Conservation (phyloP, 116 monocot species). For the Zostera marina region DNA sequence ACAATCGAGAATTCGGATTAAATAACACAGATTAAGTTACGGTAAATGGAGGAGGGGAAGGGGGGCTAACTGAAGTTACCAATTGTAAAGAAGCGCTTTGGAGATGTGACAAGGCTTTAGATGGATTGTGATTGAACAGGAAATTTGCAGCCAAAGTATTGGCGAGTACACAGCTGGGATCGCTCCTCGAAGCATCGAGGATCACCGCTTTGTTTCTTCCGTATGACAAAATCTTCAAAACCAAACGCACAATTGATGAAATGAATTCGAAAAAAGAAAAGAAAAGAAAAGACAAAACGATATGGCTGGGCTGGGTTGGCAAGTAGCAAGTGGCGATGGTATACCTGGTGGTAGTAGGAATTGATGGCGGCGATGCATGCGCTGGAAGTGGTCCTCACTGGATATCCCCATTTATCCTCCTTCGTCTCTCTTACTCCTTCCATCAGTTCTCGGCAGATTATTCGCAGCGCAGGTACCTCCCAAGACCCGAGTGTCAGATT, state of each 20-base stretch:
- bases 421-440: slow-evolving; percentile 4
- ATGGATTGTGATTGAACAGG: slow-evolving; percentile 11
- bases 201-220: slow-evolving; percentile 43
- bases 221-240: slow-evolving; percentile 14
- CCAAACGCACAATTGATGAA: neutral
- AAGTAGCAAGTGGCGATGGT: too few species aligned
- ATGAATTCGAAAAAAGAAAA: too few species aligned
- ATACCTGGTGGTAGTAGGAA: slow-evolving; percentile 35
- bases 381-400: slow-evolving; percentile 37
- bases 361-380: slow-evolving; percentile 52
- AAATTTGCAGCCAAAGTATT: slow-evolving; percentile 41
- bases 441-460: too few species aligned
- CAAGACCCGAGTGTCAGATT: too few species aligned
- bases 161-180: slow-evolving; percentile 51
- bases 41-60: neutral
- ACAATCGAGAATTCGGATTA: neutral
- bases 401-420: slow-evolving; percentile 44
- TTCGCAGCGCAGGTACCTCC: too few species aligned
- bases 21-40: neutral
- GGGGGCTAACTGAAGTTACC: neutral
- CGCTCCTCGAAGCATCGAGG: slow-evolving; percentile 29
- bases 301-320: too few species aligned
- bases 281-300: too few species aligned
- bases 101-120: slow-evolving; percentile 13
- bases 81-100: slow-evolving; percentile 14